These are phyloP conservation scores for Wickerhamiella azymoides DNA, from an alignment of 805 yeast species.

Conservation along the genomic window DNA sequence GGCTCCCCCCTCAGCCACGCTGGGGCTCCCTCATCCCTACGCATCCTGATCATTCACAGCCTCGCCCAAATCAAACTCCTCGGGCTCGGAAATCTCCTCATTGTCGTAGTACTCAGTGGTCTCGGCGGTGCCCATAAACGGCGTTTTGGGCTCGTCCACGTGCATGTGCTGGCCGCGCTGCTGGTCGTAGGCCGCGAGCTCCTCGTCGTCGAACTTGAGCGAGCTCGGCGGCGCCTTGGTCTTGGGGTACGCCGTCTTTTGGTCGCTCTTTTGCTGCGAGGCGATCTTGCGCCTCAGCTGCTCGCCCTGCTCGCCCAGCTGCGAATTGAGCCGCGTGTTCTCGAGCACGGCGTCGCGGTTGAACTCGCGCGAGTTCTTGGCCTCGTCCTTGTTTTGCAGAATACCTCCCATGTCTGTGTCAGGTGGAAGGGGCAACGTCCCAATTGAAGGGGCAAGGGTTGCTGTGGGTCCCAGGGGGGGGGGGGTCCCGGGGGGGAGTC, in stretches of 20 bases:
- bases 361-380: conserved; percentile 10
- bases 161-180: conserved; percentile 19
- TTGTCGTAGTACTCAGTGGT: conserved; percentile 22
- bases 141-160: conserved; percentile 21
- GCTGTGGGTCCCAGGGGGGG: not conserved
- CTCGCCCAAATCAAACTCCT: conserved; percentile 15
- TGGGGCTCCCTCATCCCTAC: too few species aligned
- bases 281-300: conserved; percentile 11
- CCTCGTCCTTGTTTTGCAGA: conserved; percentile 10
- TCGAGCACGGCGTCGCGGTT: conserved; percentile 58
- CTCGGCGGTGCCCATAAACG: conserved; percentile 20
- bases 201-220: conserved; percentile 17
- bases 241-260: conserved; percentile 16
- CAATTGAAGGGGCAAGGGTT: too few species aligned
- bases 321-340: conserved; percentile 65
- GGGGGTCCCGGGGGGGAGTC: not conserved
- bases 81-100: conserved; percentile 15
- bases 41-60: conserved; percentile 8
- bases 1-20: not conserved
- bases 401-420: conserved; percentile 9
- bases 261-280: conserved; percentile 1
- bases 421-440: too few species aligned
- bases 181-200: conserved; percentile 15
- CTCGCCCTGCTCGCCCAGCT: conserved; percentile 18
- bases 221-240: conserved; percentile 19